Evolutionary conservation across 768 basidiomycete species (phyloP).

Genomic region (Auriscalpium vulgare): DNA sequence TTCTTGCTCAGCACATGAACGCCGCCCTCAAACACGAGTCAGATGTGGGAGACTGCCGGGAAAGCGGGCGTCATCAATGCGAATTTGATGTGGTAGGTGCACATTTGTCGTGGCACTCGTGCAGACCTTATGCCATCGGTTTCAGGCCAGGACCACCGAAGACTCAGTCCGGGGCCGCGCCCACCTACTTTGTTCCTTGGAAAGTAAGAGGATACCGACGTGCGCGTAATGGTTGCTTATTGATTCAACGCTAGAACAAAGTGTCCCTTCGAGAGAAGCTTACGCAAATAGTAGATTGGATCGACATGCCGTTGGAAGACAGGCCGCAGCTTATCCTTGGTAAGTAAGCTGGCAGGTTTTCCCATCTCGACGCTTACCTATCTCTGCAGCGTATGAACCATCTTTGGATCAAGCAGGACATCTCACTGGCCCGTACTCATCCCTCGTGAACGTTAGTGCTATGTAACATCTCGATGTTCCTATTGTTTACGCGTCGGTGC

Average conservation of each 20-base stretch:
- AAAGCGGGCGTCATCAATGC: conserved; percentile 69
- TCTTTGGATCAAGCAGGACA: conserved; percentile 86
- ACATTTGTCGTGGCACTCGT: background rate
- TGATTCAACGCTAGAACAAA: conserved; percentile 33
- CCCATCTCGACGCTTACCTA: background rate
- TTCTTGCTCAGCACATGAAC: background rate
- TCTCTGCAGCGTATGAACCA: conserved; percentile 62
- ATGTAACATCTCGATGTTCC: background rate
- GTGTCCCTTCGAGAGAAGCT: conserved; percentile 64
- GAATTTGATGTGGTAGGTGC: conserved; percentile 83
- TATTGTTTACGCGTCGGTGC: background rate
- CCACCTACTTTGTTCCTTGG: conserved; percentile 79
- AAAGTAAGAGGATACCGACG: conserved; percentile 30
- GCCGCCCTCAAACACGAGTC: conserved; percentile 1
- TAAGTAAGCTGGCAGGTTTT: conserved; percentile 24
- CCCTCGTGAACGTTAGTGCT: conserved; percentile 55
- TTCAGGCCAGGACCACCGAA: conserved; percentile 76
- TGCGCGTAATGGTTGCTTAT: background rate
- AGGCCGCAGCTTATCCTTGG: conserved; percentile 76
- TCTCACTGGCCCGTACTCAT: conserved; percentile 57
- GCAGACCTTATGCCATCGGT: background rate
- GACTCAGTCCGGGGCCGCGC: conserved; percentile 53
- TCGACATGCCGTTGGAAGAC: conserved; percentile 63
- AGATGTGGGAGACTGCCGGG: conserved; percentile 90
- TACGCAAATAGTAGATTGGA: conserved; percentile 72